These are phyloP conservation scores for Entomophthora muscae DNA, from an alignment of 371 early-diverging fungal genomes.

Conservation along the genomic window DNA sequence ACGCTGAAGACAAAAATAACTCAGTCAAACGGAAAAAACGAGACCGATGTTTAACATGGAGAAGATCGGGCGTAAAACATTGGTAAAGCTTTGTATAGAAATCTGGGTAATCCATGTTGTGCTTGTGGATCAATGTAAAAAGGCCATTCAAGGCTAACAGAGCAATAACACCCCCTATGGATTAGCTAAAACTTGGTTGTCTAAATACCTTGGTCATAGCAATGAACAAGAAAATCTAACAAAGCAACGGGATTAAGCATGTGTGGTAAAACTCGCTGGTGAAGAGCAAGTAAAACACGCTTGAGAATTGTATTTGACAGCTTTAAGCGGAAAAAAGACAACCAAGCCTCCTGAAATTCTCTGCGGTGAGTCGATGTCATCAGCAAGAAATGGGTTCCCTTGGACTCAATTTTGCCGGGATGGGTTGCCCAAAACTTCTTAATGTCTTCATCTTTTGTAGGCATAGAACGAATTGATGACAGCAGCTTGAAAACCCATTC, in stretches of 20 bases:
- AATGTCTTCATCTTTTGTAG: not conserved
- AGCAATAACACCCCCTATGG: conserved; percentile 56
- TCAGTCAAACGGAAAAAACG: conserved; percentile 79
- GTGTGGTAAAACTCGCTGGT: conserved; percentile 68
- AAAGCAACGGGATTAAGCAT: conserved; percentile 54
- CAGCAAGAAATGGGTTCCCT: not conserved
- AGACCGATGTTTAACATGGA: conserved; percentile 83
- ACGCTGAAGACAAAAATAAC: conserved; percentile 72
- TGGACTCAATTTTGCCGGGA: not conserved
- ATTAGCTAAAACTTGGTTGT: not conserved
- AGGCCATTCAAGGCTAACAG: conserved; percentile 82
- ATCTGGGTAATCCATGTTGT: conserved; percentile 90
- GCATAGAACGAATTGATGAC: not conserved
- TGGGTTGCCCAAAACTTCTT: not conserved
- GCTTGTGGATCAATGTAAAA: conserved; percentile 72
- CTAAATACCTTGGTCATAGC: conserved; percentile 53
- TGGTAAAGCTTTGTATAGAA: conserved; percentile 85
- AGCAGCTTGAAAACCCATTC: not conserved
- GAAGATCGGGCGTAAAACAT: conserved; percentile 62
- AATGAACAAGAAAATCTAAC: conserved; percentile 79
- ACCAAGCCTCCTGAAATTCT: conserved; percentile 61
- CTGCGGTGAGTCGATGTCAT: conserved; percentile 21
- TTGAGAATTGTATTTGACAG: conserved; percentile 56
- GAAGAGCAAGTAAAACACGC: conserved; percentile 54
- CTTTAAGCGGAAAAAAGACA: conserved; percentile 51